Conservation (phyloP, 176 grass and related monocot species). For the Oryza meridionalis region DNA sequence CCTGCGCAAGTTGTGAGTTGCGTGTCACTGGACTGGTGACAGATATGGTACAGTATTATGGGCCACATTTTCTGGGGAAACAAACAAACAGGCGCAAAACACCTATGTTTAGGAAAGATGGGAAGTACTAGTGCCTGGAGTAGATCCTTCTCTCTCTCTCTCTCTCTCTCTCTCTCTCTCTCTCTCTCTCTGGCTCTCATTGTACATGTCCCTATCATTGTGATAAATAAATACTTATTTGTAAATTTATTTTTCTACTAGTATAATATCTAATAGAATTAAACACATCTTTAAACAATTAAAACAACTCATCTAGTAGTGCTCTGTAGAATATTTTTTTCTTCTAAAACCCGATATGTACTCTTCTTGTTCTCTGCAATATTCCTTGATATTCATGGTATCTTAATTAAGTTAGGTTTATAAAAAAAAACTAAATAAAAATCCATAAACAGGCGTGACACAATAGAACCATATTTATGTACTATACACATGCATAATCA, state of each 20-base stretch:
- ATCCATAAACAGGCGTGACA: neutral
- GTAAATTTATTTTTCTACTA: neutral
- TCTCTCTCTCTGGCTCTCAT: neutral
- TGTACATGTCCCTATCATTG: neutral
- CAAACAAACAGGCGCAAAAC: neutral
- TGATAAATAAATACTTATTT: neutral
- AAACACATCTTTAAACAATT: neutral
- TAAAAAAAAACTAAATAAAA: neutral
- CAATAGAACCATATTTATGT: too few species aligned
- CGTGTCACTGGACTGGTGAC: constrained; percentile 8
- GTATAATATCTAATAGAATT: neutral
- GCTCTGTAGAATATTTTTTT: too few species aligned
- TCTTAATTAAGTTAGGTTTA: neutral
- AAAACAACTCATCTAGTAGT: too few species aligned
- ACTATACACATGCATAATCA: neutral
- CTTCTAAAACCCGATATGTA: neutral
- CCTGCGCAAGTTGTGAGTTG: neutral
- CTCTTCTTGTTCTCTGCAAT: neutral
- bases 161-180: neutral
- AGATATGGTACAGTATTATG: neutral
- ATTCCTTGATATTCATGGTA: neutral
- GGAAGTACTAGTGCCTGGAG: neutral
- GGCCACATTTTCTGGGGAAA: constrained; percentile 8
- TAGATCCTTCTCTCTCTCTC: neutral
- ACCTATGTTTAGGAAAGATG: neutral